These are phyloP conservation scores for Aspergillus piperis DNA, from an alignment of 2,329 filamentous ascomycete species.

Conservation along the genomic window DNA sequence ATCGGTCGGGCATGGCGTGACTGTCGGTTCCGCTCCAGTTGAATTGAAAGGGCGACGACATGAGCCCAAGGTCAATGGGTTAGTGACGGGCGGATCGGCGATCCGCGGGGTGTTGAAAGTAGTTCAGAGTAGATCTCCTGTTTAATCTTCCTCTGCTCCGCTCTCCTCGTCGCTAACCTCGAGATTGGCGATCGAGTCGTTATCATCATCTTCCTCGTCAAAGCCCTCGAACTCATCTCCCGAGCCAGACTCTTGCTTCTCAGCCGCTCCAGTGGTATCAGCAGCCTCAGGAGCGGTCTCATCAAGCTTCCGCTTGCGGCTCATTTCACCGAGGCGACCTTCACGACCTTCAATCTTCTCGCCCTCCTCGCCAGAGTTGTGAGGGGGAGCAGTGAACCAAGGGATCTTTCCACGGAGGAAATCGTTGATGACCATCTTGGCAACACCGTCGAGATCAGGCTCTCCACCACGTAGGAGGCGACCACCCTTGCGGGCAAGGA, in stretches of 20 bases:
- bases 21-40: not conserved
- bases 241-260: slow-evolving; percentile 39
- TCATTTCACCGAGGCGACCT: slow-evolving; percentile 82
- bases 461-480: slow-evolving; percentile 89
- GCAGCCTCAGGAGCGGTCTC: slow-evolving; percentile 46
- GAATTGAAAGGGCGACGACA: not conserved
- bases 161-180: slow-evolving; percentile 46
- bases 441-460: slow-evolving; percentile 89
- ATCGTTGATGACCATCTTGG: slow-evolving; percentile 95
- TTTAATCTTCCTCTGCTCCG: slow-evolving; percentile 47
- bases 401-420: slow-evolving; percentile 94
- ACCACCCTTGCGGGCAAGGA: slow-evolving; percentile 83
- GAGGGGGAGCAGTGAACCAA: slow-evolving; percentile 86
- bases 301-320: slow-evolving; percentile 72
- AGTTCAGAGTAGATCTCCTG: not conserved
- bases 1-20: slow-evolving; percentile 7
- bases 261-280: slow-evolving; percentile 28
- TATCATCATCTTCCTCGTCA: slow-evolving; percentile 45
- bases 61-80: not conserved
- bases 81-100: slow-evolving; percentile 1
- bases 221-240: slow-evolving; percentile 39
- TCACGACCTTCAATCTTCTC: slow-evolving; percentile 67
- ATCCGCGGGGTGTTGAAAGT: slow-evolving; percentile 4
- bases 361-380: slow-evolving; percentile 52
- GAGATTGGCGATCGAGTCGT: slow-evolving; percentile 46